Evolutionary conservation across 202 grass and related monocot species (phyloP).

Genomic region (Carex arenaria): DNA sequence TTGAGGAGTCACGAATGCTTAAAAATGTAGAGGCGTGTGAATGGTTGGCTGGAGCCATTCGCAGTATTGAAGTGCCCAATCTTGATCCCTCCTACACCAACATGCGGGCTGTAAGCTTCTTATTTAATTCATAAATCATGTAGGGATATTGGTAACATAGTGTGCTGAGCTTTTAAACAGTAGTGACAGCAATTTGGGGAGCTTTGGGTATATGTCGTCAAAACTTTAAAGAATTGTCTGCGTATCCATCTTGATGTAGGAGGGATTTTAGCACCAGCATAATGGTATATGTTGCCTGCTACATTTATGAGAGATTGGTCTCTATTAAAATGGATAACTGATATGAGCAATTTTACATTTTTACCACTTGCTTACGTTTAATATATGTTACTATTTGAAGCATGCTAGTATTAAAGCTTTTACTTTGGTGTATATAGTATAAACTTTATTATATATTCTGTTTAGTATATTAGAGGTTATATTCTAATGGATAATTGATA

Average conservation of each 20-base stretch:
- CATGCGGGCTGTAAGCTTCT: slow-evolving; percentile 78
- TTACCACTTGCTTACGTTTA: neutral
- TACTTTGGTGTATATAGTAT: neutral
- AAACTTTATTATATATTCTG: neutral
- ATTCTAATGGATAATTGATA: neutral
- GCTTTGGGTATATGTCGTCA: slow-evolving; percentile 63
- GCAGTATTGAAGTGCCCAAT: slow-evolving; percentile 82
- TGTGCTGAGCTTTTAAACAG: slow-evolving; percentile 58
- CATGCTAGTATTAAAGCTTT: neutral
- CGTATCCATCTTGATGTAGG: neutral
- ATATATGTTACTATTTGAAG: neutral
- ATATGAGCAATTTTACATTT: neutral
- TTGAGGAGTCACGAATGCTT: slow-evolving; percentile 94
- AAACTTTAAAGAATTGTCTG: slow-evolving; percentile 58
- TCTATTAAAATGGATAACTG: neutral
- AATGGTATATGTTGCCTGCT: neutral
- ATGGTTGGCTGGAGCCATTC: slow-evolving; percentile 92
- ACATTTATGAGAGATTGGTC: neutral
- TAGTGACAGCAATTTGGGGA: slow-evolving; percentile 63
- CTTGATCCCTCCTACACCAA: slow-evolving; percentile 85
- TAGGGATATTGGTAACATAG: slow-evolving; percentile 53
- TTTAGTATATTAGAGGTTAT: neutral
- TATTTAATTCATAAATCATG: neutral
- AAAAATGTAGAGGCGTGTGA: slow-evolving; percentile 99
- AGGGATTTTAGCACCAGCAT: neutral